Conservation (phyloP, 257 asterid genomes). For the Penstemon barbatus region DNA sequence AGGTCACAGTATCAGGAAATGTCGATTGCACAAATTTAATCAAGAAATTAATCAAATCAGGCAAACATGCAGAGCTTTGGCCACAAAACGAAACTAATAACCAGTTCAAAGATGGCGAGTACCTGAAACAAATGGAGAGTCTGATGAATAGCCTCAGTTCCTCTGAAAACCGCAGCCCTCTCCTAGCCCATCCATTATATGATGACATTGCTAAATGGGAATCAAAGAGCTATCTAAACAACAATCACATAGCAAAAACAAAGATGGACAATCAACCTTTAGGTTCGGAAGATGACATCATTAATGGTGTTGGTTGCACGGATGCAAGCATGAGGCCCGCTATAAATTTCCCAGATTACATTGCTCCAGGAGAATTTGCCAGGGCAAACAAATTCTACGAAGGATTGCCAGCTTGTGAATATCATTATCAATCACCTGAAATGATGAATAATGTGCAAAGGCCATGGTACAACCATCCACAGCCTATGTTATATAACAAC, state of each 20-base stretch:
- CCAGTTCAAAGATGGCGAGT: constrained; percentile 24
- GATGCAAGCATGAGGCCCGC: constrained; percentile 24
- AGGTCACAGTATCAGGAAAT: constrained; percentile 42
- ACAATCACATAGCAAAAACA: constrained; percentile 17
- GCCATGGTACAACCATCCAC: constrained; percentile 34
- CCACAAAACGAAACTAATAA: constrained; percentile 21
- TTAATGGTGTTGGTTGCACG: constrained; percentile 17
- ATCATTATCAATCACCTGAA: constrained; percentile 27
- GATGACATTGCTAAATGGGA: constrained; percentile 28
- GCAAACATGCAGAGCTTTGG: constrained; percentile 69
- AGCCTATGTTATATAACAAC: constrained; percentile 29
- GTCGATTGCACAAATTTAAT: constrained; percentile 34
- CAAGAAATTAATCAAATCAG: constrained; percentile 39
- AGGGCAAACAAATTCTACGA: constrained; percentile 17
- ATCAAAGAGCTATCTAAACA: constrained; percentile 25
- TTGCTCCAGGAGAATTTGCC: constrained; percentile 19
- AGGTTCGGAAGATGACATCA: constrained; percentile 30
- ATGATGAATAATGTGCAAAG: constrained; percentile 33
- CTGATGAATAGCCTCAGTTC: constrained; percentile 20
- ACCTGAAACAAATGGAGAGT: constrained; percentile 29
- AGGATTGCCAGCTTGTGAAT: constrained; percentile 28
- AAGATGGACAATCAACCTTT: constrained; percentile 23
- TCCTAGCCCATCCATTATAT: constrained; percentile 16
- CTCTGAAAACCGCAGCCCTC: constrained; percentile 19
- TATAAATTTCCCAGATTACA: constrained; percentile 20